Evolutionary conservation across 2,329 filamentous ascomycete species (phyloP).

Genomic region (Colletotrichum sp.): DNA sequence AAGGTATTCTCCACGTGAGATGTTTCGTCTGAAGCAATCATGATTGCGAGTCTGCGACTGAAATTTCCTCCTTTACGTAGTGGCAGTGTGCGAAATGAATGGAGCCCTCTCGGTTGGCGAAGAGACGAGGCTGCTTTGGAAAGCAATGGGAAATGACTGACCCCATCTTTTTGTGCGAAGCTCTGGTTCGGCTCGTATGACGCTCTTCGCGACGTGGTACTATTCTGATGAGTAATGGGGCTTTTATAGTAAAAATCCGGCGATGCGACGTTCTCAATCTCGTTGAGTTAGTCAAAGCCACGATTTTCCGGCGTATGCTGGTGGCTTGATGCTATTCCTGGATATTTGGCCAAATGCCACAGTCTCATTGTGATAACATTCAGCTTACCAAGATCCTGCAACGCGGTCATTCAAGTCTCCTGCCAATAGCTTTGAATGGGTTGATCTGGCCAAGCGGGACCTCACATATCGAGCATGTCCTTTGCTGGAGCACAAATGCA

Average conservation of each 20-base stretch:
- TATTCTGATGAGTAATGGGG: constrained; percentile 2
- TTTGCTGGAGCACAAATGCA: background rate
- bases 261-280: background rate
- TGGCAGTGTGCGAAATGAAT: background rate
- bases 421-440: background rate
- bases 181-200: background rate
- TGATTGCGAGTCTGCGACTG: background rate
- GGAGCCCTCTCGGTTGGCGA: background rate
- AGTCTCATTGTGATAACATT: background rate
- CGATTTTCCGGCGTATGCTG: background rate
- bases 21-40: background rate
- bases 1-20: background rate
- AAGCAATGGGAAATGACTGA: constrained; percentile 9
- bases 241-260: background rate
- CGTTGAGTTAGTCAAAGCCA: background rate
- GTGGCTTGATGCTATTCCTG: background rate
- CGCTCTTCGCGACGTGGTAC: background rate
- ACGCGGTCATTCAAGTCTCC: background rate
- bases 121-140: constrained; percentile 9
- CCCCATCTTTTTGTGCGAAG: constrained; percentile 5
- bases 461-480: background rate
- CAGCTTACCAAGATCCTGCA: background rate
- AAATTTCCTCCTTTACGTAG: background rate
- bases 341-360: background rate
- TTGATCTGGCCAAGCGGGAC: background rate